Percentiles rank a stretch among this genome's conserved stretches.
Conservation (phyloP, 768 basidiomycete genomes). For the Thelephora aurantiotincta region DNA sequence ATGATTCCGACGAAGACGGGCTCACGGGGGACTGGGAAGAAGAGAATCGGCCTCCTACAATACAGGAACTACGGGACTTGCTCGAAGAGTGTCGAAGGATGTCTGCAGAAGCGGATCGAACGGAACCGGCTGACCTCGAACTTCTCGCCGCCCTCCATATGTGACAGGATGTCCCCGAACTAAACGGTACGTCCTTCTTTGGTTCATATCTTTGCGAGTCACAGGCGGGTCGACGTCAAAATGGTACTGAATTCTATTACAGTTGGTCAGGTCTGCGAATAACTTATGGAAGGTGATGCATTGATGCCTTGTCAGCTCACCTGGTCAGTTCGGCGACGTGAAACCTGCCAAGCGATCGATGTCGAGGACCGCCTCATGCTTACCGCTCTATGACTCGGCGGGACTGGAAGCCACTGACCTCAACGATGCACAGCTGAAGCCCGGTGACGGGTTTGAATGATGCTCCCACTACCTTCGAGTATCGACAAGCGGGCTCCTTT, state of each 20-base stretch:
- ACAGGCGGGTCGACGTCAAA: too few relatives aligned
- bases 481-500: conserved; percentile 61
- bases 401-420: conserved; percentile 75
- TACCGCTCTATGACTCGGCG: conserved; percentile 75
- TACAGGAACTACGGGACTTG: conserved; percentile 37
- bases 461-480: conserved; percentile 49
- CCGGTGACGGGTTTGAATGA: conserved; percentile 64
- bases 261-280: too few relatives aligned
- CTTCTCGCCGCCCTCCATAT: neutral
- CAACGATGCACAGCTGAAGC: conserved; percentile 62
- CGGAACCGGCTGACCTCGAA: neutral
- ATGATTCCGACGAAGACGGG: conserved; percentile 14
- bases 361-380: conserved; percentile 61
- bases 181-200: too few relatives aligned
- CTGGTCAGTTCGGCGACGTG: conserved; percentile 60
- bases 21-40: conserved; percentile 13
- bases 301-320: conserved; percentile 20
- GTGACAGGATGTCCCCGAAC: neutral
- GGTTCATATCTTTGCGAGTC: too few relatives aligned
- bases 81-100: conserved; percentile 32
- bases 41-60: conserved; percentile 9
- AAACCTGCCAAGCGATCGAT: conserved; percentile 78
- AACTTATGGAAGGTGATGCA: too few relatives aligned
- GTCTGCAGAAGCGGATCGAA: neutral
- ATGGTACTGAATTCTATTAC: too few relatives aligned